phyloP scores from a whole-genome alignment of 768 basidiomycete genomes.

The Macrocybe gigantea region DNA sequence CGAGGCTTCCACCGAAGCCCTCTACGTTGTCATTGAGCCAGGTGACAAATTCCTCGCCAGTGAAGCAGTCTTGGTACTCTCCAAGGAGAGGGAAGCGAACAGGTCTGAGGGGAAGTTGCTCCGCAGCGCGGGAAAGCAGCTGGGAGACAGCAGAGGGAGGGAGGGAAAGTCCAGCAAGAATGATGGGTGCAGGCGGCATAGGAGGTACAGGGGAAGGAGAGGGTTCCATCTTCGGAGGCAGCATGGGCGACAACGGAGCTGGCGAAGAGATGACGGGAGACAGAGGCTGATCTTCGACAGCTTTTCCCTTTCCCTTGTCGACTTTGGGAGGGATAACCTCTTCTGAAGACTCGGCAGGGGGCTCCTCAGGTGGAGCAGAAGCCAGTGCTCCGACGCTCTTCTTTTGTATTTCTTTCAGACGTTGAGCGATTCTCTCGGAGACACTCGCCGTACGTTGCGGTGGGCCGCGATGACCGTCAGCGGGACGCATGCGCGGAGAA shows the following conservation, averaged over 20 bases:
- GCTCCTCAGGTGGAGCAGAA: constrained; percentile 23
- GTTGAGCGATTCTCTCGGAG: constrained; percentile 80
- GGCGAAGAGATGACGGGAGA: constrained; percentile 43
- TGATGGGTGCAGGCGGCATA: constrained; percentile 45
- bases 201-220: constrained; percentile 23
- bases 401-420: constrained; percentile 75
- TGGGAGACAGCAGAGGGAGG: constrained; percentile 59
- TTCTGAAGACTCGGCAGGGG: constrained; percentile 23
- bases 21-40: constrained; percentile 80
- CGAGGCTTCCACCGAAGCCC: constrained; percentile 72
- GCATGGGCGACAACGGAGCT: constrained; percentile 55
- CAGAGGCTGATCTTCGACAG: constrained; percentile 32
- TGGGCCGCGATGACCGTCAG: constrained; percentile 40
- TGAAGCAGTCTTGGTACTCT: constrained; percentile 82
- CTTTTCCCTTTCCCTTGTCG: constrained; percentile 84
- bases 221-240: constrained; percentile 42
- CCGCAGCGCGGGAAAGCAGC: constrained; percentile 65
- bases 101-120: constrained; percentile 63
- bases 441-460: constrained; percentile 72
- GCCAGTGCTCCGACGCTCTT: constrained; percentile 36
- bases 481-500: constrained; percentile 66
- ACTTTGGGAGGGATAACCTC: constrained; percentile 44
- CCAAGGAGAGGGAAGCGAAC: constrained; percentile 77
- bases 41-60: constrained; percentile 81
- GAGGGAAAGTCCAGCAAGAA: constrained; percentile 72